Base-by-base conservation (phyloP, 2,329 filamentous ascomycete species). In the Pseudogymnoascus sp. region DNA sequence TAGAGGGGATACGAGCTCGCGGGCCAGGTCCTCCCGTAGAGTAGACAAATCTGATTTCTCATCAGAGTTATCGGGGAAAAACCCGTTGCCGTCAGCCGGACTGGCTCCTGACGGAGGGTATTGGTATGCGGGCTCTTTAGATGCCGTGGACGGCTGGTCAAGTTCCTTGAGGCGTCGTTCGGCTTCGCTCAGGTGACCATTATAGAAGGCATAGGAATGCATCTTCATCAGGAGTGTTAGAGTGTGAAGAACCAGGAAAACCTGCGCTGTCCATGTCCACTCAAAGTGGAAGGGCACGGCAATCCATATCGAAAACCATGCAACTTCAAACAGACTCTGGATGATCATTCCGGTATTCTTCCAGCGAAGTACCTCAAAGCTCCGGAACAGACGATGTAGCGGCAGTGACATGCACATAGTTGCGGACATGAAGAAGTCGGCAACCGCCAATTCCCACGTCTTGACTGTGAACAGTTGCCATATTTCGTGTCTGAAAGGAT, bases 161-260 rank as follows among this genome's bases (percentile, higher is more conserved):
- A 99, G 86, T 42, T 86, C 86, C 63, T 84, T 85, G 11, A 99
- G 81, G 10, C 91, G 87, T 72, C 88, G 87, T 74, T 96, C 85
- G 0, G 91, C 96, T 74, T 95, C 91, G 68, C 89, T 90, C 14
- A 99, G 81, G 75, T 99, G 95, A 10, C 95, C 95, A 71, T 97
- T 97, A 79, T 99, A 99, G 75, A 97, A 99, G 24, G 91, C 90
- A 72, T 96, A 99, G 5, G 93, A 97, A 75, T 99, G 95, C 86
- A 97, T 95, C 80, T 99, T 99, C 95, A 99, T 99, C 61, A 97
- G 86, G 19, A 99, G 81, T 6, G 91, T 88, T 76, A 99, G 86
- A 47, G 92, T 88, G 76, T 99, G 95, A 35, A 99, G 80, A 10
- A 93, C 88, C 69, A 99, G 84, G 75, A 96, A 99, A 40, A 99